These are phyloP conservation scores for Moniliophthora roreri DNA, from an alignment of 1,284 basidiomycete genomes.

Conservation along the genomic window DNA sequence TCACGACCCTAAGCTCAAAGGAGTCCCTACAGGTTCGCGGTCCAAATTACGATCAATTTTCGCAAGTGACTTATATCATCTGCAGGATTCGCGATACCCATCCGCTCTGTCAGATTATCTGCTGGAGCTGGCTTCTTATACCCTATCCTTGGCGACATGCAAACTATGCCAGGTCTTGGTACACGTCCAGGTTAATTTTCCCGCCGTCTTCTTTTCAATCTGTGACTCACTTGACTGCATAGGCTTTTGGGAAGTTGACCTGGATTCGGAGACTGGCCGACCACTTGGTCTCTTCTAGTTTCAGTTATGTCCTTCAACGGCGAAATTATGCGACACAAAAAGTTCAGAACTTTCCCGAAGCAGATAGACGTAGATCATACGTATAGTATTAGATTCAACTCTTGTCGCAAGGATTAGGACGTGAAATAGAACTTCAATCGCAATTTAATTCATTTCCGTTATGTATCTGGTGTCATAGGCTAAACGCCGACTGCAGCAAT, in stretches of 20 bases:
- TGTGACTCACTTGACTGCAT: slow-evolving; percentile 27
- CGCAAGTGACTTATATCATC: slow-evolving; percentile 6
- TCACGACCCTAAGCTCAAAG: slow-evolving; percentile 90
- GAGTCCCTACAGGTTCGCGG: slow-evolving; percentile 68
- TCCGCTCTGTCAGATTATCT: slow-evolving; percentile 85
- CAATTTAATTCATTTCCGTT: too few relatives aligned
- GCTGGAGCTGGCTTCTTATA: slow-evolving; percentile 97
- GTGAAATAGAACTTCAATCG: too few relatives aligned
- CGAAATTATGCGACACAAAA: too few relatives aligned
- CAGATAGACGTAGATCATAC: too few relatives aligned
- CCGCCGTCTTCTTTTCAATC: not conserved
- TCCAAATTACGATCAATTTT: slow-evolving; percentile 15
- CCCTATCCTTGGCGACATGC: slow-evolving; percentile 93
- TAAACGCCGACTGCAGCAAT: too few relatives aligned
- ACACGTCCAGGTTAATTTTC: slow-evolving; percentile 77
- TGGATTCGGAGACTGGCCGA: slow-evolving; percentile 73
- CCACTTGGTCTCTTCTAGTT: slow-evolving; percentile 63
- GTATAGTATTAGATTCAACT: too few relatives aligned
- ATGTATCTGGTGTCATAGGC: too few relatives aligned
- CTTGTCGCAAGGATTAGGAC: too few relatives aligned
- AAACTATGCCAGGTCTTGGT: slow-evolving; percentile 96
- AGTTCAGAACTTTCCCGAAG: too few relatives aligned
- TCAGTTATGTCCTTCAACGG: too few relatives aligned
- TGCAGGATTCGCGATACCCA: slow-evolving; percentile 88
- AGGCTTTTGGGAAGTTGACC: slow-evolving; percentile 85